Percentiles rank a stretch among this genome's conserved stretches.
Evolutionary conservation across 768 basidiomycete species (phyloP).

Genomic region (Royoungia palumana): DNA sequence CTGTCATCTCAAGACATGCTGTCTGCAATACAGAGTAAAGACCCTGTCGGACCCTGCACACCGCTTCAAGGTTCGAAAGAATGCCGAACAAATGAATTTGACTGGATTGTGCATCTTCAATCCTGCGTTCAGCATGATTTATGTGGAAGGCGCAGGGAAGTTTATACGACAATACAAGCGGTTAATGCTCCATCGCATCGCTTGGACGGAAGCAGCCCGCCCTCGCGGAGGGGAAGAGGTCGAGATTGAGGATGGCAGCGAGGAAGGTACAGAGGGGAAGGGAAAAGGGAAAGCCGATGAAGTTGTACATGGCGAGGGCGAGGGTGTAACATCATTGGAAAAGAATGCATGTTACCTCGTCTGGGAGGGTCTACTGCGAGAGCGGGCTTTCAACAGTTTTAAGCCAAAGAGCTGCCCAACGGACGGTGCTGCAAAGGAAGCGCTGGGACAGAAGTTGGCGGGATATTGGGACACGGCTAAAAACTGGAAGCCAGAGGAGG

Average conservation of each 20-base stretch:
- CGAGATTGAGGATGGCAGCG: conserved; percentile 54
- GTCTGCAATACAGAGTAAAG: conserved; percentile 58
- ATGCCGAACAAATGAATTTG: conserved; percentile 87
- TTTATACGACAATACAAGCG: conserved; percentile 84
- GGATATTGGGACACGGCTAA: conserved; percentile 96
- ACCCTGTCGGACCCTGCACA: conserved; percentile 89
- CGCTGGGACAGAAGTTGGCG: conserved; percentile 77
- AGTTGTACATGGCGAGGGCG: conserved; percentile 12
- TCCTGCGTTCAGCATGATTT: conserved; percentile 83
- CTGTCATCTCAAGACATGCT: neutral
- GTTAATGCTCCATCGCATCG: conserved; percentile 82
- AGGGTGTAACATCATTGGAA: conserved; percentile 50
- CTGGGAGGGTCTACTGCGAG: conserved; percentile 89
- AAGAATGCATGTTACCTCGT: conserved; percentile 87
- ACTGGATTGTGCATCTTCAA: conserved; percentile 91
- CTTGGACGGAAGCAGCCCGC: conserved; percentile 90
- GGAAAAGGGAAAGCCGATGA: conserved; percentile 35
- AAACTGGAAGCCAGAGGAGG: conserved; percentile 83
- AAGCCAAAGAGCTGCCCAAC: conserved; percentile 80
- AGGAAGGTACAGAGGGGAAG: conserved; percentile 32
- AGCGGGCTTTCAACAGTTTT: conserved; percentile 77
- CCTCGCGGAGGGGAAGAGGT: conserved; percentile 72
- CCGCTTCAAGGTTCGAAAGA: conserved; percentile 94
- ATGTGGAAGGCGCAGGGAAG: conserved; percentile 89
- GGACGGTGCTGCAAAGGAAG: conserved; percentile 82